Conservation (phyloP, 306 rosid genomes). For the Ammopiptanthus mongolicus region DNA sequence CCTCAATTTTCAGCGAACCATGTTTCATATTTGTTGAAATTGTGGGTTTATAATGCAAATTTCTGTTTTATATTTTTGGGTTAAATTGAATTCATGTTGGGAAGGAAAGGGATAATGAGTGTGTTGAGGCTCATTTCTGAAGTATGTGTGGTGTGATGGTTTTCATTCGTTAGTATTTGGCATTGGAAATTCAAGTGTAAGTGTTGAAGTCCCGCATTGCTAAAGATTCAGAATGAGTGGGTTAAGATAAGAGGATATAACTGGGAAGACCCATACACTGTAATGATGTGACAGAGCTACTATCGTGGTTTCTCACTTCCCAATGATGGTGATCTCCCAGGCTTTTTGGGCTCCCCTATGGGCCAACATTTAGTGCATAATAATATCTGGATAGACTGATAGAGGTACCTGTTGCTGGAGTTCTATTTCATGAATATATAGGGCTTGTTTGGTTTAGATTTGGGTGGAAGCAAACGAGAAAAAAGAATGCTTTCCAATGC, state of each 20-base stretch:
- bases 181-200: too few species aligned
- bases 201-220: too few species aligned
- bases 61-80: neutral
- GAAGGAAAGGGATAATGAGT: neutral
- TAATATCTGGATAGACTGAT: neutral
- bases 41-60: neutral
- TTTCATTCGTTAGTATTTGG: neutral
- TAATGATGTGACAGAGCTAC: too few species aligned
- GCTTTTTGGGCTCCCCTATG: too few species aligned
- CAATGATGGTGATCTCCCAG: too few species aligned
- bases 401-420: neutral
- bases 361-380: neutral
- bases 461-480: too few species aligned
- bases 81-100: neutral
- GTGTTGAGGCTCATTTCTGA: conserved; percentile 1
- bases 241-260: too few species aligned
- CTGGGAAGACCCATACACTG: too few species aligned
- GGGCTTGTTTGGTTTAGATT: too few species aligned
- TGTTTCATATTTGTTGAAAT: neutral
- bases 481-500: too few species aligned
- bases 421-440: neutral
- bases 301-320: too few species aligned
- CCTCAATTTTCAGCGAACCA: conserved; percentile 5
- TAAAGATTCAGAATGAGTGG: too few species aligned
- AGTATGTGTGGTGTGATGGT: neutral